phyloP scores from a whole-genome alignment of 2,329 filamentous ascomycete genomes.

The Ceratocystis cubensis region DNA sequence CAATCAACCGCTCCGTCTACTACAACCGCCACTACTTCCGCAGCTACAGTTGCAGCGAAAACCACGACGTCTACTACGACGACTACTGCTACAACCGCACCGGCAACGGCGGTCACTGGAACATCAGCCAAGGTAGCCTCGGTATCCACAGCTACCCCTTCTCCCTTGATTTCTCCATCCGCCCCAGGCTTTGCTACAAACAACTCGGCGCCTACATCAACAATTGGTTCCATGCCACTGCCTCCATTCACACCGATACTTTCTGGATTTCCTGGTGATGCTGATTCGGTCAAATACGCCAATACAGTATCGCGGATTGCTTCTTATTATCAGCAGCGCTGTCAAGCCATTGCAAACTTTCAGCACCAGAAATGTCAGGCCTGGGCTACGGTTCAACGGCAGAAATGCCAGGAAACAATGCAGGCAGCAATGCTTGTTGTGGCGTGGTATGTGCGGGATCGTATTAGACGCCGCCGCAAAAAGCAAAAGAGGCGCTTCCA shows the following conservation, averaged over 20 bases:
- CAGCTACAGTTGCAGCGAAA: not conserved
- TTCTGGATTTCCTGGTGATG: constrained; percentile 21
- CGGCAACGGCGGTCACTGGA: not conserved
- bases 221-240: constrained; percentile 9
- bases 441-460: constrained; percentile 39
- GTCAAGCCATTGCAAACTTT: constrained; percentile 35
- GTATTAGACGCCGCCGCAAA: constrained; percentile 33
- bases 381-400: constrained; percentile 36
- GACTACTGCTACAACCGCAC: not conserved
- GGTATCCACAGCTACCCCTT: constrained; percentile 5
- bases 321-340: constrained; percentile 38
- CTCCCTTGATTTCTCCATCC: constrained; percentile 3
- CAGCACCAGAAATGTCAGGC: constrained; percentile 38
- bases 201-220: not conserved
- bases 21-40: not conserved
- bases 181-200: constrained; percentile 1
- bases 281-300: constrained; percentile 33
- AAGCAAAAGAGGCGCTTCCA: constrained; percentile 33
- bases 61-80: not conserved
- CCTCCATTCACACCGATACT: not conserved
- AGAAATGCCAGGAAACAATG: constrained; percentile 38
- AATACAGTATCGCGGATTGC: constrained; percentile 38
- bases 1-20: not conserved
- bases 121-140: not conserved
- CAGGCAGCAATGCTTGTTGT: constrained; percentile 39